These are phyloP conservation scores for Trypanosoma lewisi DNA, from an alignment of 208 protist species.

Conservation along the genomic window DNA sequence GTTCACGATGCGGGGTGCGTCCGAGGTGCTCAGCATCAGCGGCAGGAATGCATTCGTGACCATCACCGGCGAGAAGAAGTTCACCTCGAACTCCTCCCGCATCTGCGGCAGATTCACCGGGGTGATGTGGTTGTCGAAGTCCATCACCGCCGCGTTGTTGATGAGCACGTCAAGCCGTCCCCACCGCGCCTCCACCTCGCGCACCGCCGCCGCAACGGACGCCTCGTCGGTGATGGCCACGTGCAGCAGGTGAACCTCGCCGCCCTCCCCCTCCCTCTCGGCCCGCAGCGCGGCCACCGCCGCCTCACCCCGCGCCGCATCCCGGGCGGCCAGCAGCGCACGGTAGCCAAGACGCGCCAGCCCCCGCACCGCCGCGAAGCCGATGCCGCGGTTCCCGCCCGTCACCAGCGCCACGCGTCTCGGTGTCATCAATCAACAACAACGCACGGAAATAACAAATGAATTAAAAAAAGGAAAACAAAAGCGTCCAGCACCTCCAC, in stretches of 20 bases:
- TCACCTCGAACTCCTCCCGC: constrained; percentile 51
- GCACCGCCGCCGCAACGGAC: constrained; percentile 48
- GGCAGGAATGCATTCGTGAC: constrained; percentile 71
- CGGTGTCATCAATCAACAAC: background rate
- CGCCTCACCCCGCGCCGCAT: constrained; percentile 33
- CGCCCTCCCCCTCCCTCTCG: constrained; percentile 26
- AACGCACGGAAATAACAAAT: background rate
- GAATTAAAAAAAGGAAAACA: too few relatives aligned
- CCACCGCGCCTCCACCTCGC: constrained; percentile 33
- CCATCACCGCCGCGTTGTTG: constrained; percentile 61
- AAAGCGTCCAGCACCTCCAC: too few relatives aligned
- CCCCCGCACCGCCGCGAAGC: constrained; percentile 50
- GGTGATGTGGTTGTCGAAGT: constrained; percentile 14
- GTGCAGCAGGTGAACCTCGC: constrained; percentile 39
- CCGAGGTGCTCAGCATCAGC: constrained; percentile 47
- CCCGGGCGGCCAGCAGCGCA: constrained; percentile 69
- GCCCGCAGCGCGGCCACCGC: constrained; percentile 34
- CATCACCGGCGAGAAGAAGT: constrained; percentile 50
- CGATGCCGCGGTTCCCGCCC: constrained; percentile 83
- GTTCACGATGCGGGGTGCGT: constrained; percentile 72
- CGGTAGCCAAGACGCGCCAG: constrained; percentile 44
- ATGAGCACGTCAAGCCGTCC: constrained; percentile 67
- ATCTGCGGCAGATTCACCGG: constrained; percentile 37
- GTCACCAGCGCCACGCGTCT: constrained; percentile 56
- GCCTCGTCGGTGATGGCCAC: constrained; percentile 46